Percentiles rank a stretch among this genome's conserved stretches.
Evolutionary conservation across 345 rosid genomes (phyloP).

Genomic region (Pistacia integerrima): DNA sequence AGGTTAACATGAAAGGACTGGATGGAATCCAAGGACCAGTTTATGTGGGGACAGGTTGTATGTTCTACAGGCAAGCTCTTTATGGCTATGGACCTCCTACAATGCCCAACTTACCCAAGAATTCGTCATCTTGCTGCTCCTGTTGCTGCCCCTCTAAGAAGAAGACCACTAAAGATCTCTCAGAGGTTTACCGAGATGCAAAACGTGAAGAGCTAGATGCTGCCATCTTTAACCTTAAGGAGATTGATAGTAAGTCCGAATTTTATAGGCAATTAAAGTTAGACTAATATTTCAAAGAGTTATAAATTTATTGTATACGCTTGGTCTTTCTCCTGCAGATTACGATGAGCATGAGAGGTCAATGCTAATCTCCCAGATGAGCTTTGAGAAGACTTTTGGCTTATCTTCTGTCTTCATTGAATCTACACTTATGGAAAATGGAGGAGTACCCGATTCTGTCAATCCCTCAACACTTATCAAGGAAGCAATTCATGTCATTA

Average conservation of each 20-base stretch:
- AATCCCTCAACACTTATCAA: conserved; percentile 79
- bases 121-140: conserved; percentile 66
- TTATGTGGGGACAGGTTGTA: conserved; percentile 94
- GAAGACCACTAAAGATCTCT: conserved; percentile 53
- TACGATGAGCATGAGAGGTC: conserved; percentile 92
- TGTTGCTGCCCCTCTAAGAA: conserved; percentile 76
- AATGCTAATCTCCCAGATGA: conserved; percentile 86
- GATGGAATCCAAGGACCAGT: conserved; percentile 99
- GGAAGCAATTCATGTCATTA: conserved; percentile 97
- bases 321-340: conserved; percentile 43
- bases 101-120: conserved; percentile 65
- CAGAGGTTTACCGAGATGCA: conserved; percentile 77
- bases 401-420: conserved; percentile 91
- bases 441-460: conserved; percentile 89
- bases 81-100: conserved; percentile 93
- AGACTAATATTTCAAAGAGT: neutral
- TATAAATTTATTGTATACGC: neutral
- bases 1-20: conserved; percentile 97
- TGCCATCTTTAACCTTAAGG: conserved; percentile 89
- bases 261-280: conserved; percentile 2
- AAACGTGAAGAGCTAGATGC: conserved; percentile 90
- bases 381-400: conserved; percentile 98
- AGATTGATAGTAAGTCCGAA: conserved; percentile 67
- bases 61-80: conserved; percentile 92
- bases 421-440: conserved; percentile 88